Conservation (phyloP, 352 stramenopile genomes). For the Globisporangium lucens region DNA sequence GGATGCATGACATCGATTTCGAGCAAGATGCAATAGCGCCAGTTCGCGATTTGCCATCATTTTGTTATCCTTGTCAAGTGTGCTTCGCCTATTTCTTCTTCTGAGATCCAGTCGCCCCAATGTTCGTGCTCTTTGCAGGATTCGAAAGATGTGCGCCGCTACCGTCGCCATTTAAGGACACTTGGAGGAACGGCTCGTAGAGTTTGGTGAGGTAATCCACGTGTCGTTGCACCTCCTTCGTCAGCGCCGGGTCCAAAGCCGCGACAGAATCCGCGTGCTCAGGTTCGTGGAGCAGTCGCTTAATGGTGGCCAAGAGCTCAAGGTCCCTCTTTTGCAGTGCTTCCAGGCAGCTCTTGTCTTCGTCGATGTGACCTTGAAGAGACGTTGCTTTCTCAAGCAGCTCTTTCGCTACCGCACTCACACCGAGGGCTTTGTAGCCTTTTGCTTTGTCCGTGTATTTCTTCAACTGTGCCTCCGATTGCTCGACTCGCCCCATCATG, state of each 20-base stretch:
- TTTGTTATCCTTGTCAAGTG: background rate
- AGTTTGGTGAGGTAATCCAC: constrained; percentile 62
- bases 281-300: constrained; percentile 21
- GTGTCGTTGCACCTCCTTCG: constrained; percentile 55
- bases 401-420: constrained; percentile 48
- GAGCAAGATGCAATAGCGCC: background rate
- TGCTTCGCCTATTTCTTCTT: constrained; percentile 21
- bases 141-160: background rate
- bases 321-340: constrained; percentile 49
- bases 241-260: constrained; percentile 36
- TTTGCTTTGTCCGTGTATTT: constrained; percentile 41
- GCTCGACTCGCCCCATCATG: constrained; percentile 60
- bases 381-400: constrained; percentile 38
- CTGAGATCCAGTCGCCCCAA: constrained; percentile 15
- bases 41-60: background rate
- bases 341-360: constrained; percentile 47
- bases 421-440: constrained; percentile 51
- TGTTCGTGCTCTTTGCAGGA: constrained; percentile 7
- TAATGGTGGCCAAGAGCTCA: constrained; percentile 36
- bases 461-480: constrained; percentile 38
- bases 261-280: constrained; percentile 25
- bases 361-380: constrained; percentile 39
- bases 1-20: background rate
- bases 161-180: constrained; percentile 3
- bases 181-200: constrained; percentile 24